Percentiles rank a stretch among this genome's conserved stretches.
Conservation (phyloP, 495 filamentous ascomycete species). For the Penicillium longicatenatum region DNA sequence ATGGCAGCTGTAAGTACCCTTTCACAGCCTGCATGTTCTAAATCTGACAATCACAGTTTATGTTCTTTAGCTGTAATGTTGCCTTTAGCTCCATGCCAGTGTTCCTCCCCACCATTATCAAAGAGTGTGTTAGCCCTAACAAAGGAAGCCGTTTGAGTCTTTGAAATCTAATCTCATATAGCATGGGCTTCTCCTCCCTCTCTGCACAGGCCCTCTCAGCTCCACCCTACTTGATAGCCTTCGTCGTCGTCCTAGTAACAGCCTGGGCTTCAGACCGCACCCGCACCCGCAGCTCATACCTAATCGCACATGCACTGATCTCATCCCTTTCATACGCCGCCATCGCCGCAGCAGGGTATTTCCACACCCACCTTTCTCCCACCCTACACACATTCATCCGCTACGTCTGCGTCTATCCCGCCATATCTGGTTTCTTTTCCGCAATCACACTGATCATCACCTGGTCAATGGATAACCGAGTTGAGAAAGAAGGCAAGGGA, state of each 20-base stretch:
- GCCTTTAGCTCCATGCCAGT: slow-evolving; percentile 62
- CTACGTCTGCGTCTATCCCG: slow-evolving; percentile 60
- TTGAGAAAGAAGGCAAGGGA: slow-evolving; percentile 55
- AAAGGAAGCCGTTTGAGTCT: neutral
- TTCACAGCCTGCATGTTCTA: neutral
- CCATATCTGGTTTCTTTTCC: slow-evolving; percentile 61
- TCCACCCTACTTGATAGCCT: slow-evolving; percentile 58
- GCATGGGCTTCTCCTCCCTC: slow-evolving; percentile 50
- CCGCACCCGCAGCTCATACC: slow-evolving; percentile 49
- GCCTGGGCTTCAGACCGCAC: slow-evolving; percentile 54
- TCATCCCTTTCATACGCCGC: slow-evolving; percentile 62
- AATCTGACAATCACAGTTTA: slow-evolving; percentile 33
- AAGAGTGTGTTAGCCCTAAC: slow-evolving; percentile 41
- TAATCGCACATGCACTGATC: slow-evolving; percentile 53
- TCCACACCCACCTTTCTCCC: slow-evolving; percentile 35
- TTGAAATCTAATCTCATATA: slow-evolving; percentile 2
- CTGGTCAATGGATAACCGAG: slow-evolving; percentile 66
- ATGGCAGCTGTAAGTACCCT: slow-evolving; percentile 58
- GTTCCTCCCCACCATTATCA: slow-evolving; percentile 60
- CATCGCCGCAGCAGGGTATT: slow-evolving; percentile 49
- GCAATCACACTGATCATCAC: slow-evolving; percentile 64
- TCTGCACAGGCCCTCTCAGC: slow-evolving; percentile 57
- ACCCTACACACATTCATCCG: slow-evolving; percentile 42
- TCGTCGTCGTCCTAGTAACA: slow-evolving; percentile 49
- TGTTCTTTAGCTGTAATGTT: slow-evolving; percentile 63